Conservation (phyloP, 164 flowering plant genomes). For the Umbilicus rupestris region DNA sequence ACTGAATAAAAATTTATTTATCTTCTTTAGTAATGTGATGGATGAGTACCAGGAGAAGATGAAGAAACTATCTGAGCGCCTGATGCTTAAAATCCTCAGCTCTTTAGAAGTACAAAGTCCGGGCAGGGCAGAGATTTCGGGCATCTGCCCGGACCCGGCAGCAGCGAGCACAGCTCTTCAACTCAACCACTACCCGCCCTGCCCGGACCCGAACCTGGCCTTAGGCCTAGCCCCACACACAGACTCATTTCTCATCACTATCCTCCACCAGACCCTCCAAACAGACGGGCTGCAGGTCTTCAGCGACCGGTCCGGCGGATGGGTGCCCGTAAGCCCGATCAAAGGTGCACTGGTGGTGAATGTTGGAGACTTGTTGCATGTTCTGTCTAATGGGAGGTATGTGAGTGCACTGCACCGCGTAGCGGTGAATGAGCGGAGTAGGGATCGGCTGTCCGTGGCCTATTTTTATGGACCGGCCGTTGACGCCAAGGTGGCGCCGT, state of each 20-base stretch:
- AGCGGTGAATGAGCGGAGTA: constrained; percentile 16
- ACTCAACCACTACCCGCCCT: constrained; percentile 29
- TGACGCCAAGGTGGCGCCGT: constrained; percentile 16
- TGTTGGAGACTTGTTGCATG: constrained; percentile 37
- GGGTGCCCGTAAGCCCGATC: constrained; percentile 27
- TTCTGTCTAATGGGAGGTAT: constrained; percentile 27
- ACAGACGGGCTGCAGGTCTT: constrained; percentile 23
- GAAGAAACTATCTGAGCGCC: constrained; percentile 10
- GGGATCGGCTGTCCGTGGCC: constrained; percentile 23
- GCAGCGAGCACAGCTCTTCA: constrained; percentile 13
- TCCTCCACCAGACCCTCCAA: constrained; percentile 18
- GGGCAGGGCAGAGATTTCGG: constrained; percentile 9
- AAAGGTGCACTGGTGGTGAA: constrained; percentile 26
- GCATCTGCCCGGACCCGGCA: background rate
- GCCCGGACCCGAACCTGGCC: constrained; percentile 29
- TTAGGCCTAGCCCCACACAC: constrained; percentile 34
- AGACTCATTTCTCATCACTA: constrained; percentile 26
- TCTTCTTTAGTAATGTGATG: constrained; percentile 16
- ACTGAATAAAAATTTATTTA: too few species aligned
- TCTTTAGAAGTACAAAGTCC: constrained; percentile 17
- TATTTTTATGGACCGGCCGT: constrained; percentile 33
- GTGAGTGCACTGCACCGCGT: constrained; percentile 23
- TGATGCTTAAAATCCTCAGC: constrained; percentile 16
- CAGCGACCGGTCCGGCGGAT: constrained; percentile 17
- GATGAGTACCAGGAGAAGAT: constrained; percentile 19